phyloP scores from a whole-genome alignment of 106 monocot genomes.

The Agapanthus africanus region DNA sequence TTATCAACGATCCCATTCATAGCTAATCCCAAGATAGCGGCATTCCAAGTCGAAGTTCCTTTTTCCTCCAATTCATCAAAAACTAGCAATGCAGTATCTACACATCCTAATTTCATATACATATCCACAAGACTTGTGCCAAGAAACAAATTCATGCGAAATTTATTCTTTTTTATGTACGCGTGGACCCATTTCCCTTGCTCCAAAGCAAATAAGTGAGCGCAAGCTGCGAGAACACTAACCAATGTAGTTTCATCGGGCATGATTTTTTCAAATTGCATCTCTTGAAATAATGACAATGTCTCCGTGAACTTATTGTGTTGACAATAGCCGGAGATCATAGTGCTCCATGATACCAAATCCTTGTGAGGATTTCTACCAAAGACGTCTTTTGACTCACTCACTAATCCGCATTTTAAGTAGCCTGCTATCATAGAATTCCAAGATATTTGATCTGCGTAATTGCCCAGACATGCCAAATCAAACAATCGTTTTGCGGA shows the following conservation, averaged over 20 bases:
- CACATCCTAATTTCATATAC: conserved; percentile 95
- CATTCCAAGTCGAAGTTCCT: conserved; percentile 76
- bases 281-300: conserved; percentile 53
- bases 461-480: conserved; percentile 7
- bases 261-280: conserved; percentile 46
- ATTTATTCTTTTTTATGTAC: conserved; percentile 39
- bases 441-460: conserved; percentile 72
- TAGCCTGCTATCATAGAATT: conserved; percentile 88
- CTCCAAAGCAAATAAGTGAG: conserved; percentile 56
- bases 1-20: conserved; percentile 57
- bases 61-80: conserved; percentile 52
- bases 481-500: conserved; percentile 51
- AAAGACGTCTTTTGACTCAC: conserved; percentile 46
- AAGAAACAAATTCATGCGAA: conserved; percentile 36
- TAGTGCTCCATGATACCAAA: conserved; percentile 76
- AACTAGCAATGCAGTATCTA: conserved; percentile 44
- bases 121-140: conserved; percentile 81
- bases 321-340: conserved; percentile 71
- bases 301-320: conserved; percentile 49
- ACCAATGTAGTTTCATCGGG: conserved; percentile 79
- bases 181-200: conserved; percentile 80
- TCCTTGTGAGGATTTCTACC: conserved; percentile 58
- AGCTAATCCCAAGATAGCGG: conserved; percentile 69
- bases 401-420: conserved; percentile 39
- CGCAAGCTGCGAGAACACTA: conserved; percentile 71